Evolutionary conservation across 2,329 filamentous ascomycete species (phyloP).

Genomic region (Onygenales sp.): DNA sequence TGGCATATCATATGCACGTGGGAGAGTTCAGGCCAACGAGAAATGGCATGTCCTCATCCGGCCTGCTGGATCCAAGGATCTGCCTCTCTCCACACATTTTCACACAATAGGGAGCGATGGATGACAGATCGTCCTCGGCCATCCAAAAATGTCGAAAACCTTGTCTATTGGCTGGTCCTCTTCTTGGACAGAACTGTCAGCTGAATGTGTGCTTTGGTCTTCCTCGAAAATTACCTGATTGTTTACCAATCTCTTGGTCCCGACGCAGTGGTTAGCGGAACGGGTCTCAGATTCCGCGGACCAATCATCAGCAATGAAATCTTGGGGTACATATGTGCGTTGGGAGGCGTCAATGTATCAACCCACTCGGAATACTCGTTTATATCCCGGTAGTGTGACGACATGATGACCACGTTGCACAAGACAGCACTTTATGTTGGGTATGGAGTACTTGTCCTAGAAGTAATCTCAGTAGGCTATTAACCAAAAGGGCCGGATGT

Average conservation of each 20-base stretch:
- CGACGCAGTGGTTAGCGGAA: background rate
- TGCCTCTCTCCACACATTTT: background rate
- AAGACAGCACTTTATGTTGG: background rate
- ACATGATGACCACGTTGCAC: background rate
- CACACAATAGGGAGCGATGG: background rate
- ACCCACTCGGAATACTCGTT: background rate
- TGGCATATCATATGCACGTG: background rate
- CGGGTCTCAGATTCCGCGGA: background rate
- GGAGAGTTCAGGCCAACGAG: background rate
- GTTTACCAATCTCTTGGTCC: background rate
- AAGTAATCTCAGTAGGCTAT: background rate
- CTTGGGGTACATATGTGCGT: background rate
- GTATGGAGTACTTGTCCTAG: background rate
- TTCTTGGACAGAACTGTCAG: background rate
- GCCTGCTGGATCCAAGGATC: background rate
- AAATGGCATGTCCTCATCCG: background rate
- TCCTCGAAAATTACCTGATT: background rate
- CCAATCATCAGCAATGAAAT: background rate
- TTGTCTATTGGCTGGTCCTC: background rate
- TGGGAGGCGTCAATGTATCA: background rate
- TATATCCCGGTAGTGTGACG: background rate
- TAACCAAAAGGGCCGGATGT: background rate
- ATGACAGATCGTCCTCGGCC: background rate
- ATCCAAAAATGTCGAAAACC: background rate
- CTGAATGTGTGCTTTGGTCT: slow-evolving; percentile 1